phyloP scores from a whole-genome alignment of 2,329 filamentous ascomycete genomes.

The Beauveria brongniartii region DNA sequence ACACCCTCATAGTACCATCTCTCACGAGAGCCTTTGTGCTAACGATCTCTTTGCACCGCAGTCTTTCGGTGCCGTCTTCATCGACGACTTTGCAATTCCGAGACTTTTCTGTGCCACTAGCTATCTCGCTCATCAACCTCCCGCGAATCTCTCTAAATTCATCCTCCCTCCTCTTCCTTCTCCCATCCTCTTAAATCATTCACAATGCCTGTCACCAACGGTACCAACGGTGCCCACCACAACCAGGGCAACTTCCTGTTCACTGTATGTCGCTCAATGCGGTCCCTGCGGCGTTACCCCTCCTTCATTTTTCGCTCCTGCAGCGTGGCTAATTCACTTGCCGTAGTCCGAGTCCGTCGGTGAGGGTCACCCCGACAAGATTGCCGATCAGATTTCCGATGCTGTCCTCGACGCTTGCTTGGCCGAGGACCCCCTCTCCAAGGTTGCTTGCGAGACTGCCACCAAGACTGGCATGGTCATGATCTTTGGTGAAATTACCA shows the following conservation, averaged over 20 bases:
- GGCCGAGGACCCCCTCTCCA: constrained; percentile 89
- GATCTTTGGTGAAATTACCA: constrained; percentile 98
- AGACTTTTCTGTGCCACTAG: constrained; percentile 12
- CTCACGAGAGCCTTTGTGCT: neutral
- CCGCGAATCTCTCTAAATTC: constrained; percentile 16
- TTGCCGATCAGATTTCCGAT: constrained; percentile 97
- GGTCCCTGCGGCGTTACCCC: neutral
- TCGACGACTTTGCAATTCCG: neutral
- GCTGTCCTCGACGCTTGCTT: constrained; percentile 98
- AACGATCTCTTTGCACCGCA: neutral
- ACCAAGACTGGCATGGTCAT: constrained; percentile 99
- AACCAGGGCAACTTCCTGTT: constrained; percentile 72
- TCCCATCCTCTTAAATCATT: constrained; percentile 21
- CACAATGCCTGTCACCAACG: constrained; percentile 53
- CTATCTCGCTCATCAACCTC: constrained; percentile 21
- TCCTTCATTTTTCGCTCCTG: neutral
- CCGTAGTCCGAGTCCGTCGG: constrained; percentile 73
- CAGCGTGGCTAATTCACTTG: constrained; percentile 18
- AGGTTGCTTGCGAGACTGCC: constrained; percentile 97
- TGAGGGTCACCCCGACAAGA: constrained; percentile 93
- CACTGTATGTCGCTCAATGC: constrained; percentile 46
- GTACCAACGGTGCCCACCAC: constrained; percentile 40
- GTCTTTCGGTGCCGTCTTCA: constrained; percentile 7
- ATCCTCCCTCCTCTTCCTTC: constrained; percentile 19
- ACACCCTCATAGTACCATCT: neutral